A percentile compares a stretch with the other conserved stretches of the same genome.
phyloP scores from a whole-genome alignment of 257 asterid species.

The Solanum medicagineum region DNA sequence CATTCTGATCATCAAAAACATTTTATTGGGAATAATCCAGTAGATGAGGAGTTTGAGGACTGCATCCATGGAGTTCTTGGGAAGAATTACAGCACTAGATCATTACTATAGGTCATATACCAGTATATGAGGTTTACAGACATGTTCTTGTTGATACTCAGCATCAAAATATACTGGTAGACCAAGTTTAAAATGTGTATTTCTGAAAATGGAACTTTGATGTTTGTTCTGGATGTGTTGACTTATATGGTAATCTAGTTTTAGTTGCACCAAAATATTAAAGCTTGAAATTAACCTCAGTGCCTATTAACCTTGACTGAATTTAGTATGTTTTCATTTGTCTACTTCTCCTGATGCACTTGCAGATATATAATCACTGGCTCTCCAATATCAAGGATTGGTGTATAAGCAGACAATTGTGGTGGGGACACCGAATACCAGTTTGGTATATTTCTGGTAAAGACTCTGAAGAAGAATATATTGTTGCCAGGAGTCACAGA shows the following conservation, averaged over 20 bases:
- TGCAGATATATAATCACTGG: slow-evolving; percentile 92
- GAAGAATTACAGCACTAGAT: not conserved
- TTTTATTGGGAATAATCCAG: not conserved
- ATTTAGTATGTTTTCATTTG: not conserved
- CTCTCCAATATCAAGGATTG: slow-evolving; percentile 94
- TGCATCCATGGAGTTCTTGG: not conserved
- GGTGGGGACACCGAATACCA: slow-evolving; percentile 99
- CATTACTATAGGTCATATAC: not conserved
- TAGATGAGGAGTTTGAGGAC: not conserved
- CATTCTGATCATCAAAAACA: not conserved
- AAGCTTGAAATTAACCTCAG: not conserved
- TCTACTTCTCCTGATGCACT: not conserved
- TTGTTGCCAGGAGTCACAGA: slow-evolving; percentile 77
- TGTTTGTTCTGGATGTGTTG: not conserved
- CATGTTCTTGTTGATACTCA: not conserved
- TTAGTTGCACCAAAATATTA: not conserved
- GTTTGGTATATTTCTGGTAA: slow-evolving; percentile 93
- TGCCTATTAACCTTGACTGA: not conserved
- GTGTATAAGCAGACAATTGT: slow-evolving; percentile 97
- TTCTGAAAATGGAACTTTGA: not conserved
- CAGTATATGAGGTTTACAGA: not conserved
- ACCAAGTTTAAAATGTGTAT: not conserved
- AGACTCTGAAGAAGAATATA: slow-evolving; percentile 74
- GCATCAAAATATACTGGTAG: not conserved
- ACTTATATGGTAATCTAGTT: not conserved